Evolutionary conservation across 2,329 filamentous ascomycete genomes (phyloP).

Genomic region (Penicillium sp.): DNA sequence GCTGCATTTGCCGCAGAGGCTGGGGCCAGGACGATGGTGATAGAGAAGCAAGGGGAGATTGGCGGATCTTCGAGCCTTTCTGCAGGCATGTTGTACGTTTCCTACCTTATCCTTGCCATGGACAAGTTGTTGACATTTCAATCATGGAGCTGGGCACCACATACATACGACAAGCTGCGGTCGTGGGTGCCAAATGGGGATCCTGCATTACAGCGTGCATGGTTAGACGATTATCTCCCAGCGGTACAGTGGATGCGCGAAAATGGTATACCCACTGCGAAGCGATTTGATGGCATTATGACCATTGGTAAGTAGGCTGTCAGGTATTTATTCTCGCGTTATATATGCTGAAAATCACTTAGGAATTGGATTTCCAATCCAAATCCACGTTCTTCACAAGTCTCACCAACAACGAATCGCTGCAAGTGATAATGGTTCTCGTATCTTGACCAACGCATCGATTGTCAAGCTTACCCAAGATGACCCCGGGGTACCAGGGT

Average conservation of each 20-base stretch:
- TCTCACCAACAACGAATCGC: conserved; percentile 29
- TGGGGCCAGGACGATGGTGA: conserved; percentile 34
- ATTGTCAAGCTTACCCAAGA: conserved; percentile 35
- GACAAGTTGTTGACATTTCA: conserved; percentile 6
- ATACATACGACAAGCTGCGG: conserved; percentile 31
- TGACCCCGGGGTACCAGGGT: conserved; percentile 28
- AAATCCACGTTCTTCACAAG: conserved; percentile 32
- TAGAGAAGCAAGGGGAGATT: conserved; percentile 34
- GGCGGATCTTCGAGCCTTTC: conserved; percentile 37
- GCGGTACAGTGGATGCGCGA: conserved; percentile 41
- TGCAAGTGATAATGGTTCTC: conserved; percentile 25
- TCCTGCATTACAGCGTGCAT: conserved; percentile 32
- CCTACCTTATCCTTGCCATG: neutral
- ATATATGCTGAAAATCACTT: neutral
- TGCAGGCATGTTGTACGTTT: conserved; percentile 38
- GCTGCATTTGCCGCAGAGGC: conserved; percentile 35
- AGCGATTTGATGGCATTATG: conserved; percentile 38
- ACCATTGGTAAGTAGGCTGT: conserved; percentile 30
- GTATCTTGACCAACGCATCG: conserved; percentile 29
- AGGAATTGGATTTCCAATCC: conserved; percentile 37
- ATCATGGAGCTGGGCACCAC: conserved; percentile 33
- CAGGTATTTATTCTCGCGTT: neutral
- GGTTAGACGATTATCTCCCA: conserved; percentile 35
- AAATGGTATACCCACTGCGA: conserved; percentile 32
- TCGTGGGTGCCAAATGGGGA: conserved; percentile 37